Evolutionary conservation across 192 early-diverging fungal species (phyloP).

Genomic region (Tieghemiomyces parasiticus): DNA sequence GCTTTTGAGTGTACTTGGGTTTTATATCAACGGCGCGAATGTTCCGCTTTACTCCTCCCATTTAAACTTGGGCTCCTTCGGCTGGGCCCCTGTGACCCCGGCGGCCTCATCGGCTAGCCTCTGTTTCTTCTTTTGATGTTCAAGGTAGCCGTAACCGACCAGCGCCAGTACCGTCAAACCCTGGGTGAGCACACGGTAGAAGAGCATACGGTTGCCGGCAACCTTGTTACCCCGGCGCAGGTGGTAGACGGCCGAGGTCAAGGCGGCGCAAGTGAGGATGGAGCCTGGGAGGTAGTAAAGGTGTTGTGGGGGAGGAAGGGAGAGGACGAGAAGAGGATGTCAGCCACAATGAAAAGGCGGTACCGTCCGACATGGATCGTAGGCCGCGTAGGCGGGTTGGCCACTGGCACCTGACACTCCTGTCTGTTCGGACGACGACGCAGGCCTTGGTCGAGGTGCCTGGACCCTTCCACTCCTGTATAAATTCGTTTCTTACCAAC

Average conservation of each 20-base stretch:
- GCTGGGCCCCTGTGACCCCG: too few species aligned
- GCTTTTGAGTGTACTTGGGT: too few species aligned
- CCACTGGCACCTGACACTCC: not conserved
- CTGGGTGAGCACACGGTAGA: conserved; percentile 8
- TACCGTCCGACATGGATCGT: not conserved
- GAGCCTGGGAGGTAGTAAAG: not conserved
- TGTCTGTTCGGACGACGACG: not conserved
- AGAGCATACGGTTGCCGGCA: conserved; percentile 4
- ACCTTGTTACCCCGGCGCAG: conserved; percentile 2
- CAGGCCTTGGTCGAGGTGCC: not conserved
- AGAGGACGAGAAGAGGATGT: not conserved
- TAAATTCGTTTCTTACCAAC: conserved; percentile 6
- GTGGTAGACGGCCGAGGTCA: conserved; percentile 4
- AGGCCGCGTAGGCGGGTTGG: not conserved
- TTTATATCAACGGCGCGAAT: too few species aligned
- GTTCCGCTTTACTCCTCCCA: too few species aligned
- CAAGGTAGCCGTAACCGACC: conserved; percentile 8
- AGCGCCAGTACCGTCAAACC: conserved; percentile 6
- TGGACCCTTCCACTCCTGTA: not conserved
- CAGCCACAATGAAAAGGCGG: not conserved
- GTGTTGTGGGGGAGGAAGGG: not conserved
- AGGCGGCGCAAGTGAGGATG: not conserved
- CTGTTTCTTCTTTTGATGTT: conserved; percentile 5
- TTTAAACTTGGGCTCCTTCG: too few species aligned
- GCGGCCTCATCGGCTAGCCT: too few species aligned